A percentile compares a stretch with the other conserved stretches of the same genome.
These are phyloP conservation scores for Dendrocalamus latiflorus DNA, from an alignment of 202 grass and related monocot species.

Conservation along the genomic window DNA sequence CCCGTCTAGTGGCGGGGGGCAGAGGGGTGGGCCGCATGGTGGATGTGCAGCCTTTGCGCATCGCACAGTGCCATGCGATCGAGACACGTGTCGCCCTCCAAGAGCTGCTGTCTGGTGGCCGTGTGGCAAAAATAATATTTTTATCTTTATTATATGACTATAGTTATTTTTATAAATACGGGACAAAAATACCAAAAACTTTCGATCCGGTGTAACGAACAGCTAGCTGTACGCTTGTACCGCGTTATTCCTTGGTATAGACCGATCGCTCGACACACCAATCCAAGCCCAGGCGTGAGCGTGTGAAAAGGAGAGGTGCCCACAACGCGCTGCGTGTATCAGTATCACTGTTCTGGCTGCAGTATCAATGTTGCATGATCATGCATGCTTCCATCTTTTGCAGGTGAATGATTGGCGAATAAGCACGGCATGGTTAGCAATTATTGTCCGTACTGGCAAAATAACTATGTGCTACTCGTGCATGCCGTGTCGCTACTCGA, in stretches of 20 bases:
- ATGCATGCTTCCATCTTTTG: neutral
- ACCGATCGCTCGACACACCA: too few species aligned
- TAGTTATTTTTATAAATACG: too few species aligned
- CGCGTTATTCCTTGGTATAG: neutral
- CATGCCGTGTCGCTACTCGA: neutral
- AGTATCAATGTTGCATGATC: neutral
- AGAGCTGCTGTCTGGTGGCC: too few species aligned
- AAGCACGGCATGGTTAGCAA: constrained; percentile 25
- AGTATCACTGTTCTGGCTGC: neutral
- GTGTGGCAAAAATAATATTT: too few species aligned
- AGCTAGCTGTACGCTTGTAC: neutral
- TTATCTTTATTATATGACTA: too few species aligned
- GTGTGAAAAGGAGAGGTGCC: neutral
- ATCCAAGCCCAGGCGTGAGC: neutral
- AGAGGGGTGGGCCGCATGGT: too few species aligned
- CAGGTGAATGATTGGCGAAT: constrained; percentile 27
- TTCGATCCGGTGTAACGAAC: neutral
- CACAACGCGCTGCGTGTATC: neutral
- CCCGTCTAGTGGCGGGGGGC: too few species aligned
- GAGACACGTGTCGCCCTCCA: too few species aligned
- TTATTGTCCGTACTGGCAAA: constrained; percentile 24
- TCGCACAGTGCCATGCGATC: too few species aligned
- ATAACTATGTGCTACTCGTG: neutral
- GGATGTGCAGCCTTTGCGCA: too few species aligned
- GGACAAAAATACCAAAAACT: too few species aligned